Conservation (phyloP, 805 yeast species). For the Tetrapisispora iriomotensis region DNA sequence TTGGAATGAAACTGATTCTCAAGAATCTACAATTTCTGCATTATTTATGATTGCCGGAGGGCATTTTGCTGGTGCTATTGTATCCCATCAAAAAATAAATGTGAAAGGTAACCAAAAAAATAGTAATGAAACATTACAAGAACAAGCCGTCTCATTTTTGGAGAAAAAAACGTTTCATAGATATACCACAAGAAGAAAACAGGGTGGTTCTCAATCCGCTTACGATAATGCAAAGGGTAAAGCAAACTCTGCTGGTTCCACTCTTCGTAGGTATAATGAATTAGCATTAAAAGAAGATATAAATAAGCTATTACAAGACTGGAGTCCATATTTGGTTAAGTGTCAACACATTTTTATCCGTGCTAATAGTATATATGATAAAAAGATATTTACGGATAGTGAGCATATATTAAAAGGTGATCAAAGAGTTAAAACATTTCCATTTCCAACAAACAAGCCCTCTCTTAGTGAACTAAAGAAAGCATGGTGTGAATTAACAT, state of each 20-base stretch:
- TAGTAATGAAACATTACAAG: constrained; percentile 39
- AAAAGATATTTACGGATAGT: constrained; percentile 54
- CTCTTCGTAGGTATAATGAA: constrained; percentile 82
- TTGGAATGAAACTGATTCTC: constrained; percentile 28
- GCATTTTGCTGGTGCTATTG: constrained; percentile 92
- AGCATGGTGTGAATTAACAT: constrained; percentile 74
- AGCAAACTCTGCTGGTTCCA: constrained; percentile 93
- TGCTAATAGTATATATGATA: constrained; percentile 66
- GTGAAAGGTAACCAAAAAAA: constrained; percentile 47
- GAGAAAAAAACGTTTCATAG: constrained; percentile 84
- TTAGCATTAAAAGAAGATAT: constrained; percentile 72
- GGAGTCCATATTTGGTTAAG: constrained; percentile 51
- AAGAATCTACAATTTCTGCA: constrained; percentile 45
- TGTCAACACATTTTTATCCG: constrained; percentile 69
- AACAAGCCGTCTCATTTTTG: constrained; percentile 55
- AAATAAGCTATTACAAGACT: constrained; percentile 50
- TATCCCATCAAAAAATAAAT: constrained; percentile 55
- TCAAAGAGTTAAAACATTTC: constrained; percentile 56
- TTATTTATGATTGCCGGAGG: constrained; percentile 95
- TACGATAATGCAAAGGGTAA: constrained; percentile 88
- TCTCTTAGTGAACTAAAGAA: constrained; percentile 69
- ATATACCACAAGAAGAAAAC: constrained; percentile 92
- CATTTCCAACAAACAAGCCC: constrained; percentile 85
- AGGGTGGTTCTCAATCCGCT: constrained; percentile 94
- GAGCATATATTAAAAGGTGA: constrained; percentile 46